Percentiles rank a stretch among this genome's conserved stretches.
Conservation (phyloP, 2,329 filamentous ascomycete species). For the Byssoonygena ceratinophila region DNA sequence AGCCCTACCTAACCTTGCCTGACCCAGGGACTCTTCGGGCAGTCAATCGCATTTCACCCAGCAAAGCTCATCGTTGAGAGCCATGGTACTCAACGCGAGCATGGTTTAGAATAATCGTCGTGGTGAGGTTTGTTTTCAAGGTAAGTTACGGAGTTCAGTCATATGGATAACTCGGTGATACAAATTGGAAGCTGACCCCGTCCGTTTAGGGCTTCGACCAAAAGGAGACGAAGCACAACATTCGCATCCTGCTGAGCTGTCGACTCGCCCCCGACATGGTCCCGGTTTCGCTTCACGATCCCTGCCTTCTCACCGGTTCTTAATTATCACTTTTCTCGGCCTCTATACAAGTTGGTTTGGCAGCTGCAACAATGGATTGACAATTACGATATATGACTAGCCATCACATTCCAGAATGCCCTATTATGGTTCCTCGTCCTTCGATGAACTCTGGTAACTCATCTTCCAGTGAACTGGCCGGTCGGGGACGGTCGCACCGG, state of each 20-base stretch:
- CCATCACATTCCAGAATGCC: neutral
- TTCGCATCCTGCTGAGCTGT: neutral
- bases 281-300: neutral
- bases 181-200: constrained; percentile 3
- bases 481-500: neutral
- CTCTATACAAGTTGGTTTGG: neutral
- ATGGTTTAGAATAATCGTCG: neutral
- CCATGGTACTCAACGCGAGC: neutral
- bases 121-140: neutral
- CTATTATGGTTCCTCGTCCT: constrained; percentile 1
- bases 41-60: neutral
- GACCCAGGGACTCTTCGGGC: neutral
- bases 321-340: neutral
- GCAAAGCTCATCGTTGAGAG: constrained; percentile 1
- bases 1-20: neutral
- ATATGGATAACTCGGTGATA: neutral
- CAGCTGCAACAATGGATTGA: neutral
- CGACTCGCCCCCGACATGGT: neutral
- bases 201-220: neutral
- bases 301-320: neutral
- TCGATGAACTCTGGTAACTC: constrained; percentile 7
- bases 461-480: constrained; percentile 2
- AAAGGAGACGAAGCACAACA: neutral
- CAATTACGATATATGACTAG: neutral
- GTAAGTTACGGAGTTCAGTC: neutral